Conservation (phyloP, 179 eudicot species). For the Gypsophila paniculata region DNA sequence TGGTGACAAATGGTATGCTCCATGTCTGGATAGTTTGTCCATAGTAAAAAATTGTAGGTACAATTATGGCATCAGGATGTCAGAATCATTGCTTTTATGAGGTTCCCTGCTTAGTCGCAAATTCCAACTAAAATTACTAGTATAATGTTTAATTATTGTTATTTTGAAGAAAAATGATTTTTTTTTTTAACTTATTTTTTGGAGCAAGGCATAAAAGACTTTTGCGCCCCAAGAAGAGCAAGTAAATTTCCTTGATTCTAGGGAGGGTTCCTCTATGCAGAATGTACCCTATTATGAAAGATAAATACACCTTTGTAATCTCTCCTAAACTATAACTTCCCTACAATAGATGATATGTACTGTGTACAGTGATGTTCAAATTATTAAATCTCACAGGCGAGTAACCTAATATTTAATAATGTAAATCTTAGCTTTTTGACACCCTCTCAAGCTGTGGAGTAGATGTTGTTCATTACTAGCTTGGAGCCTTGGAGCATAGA, state of each 20-base stretch:
- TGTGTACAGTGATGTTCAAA: not conserved
- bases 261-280: not conserved
- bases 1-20: conserved; percentile 56
- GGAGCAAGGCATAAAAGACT: no score
- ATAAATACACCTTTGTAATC: not conserved
- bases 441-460: conserved; percentile 1
- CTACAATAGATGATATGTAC: not conserved
- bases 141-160: not conserved
- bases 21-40: not conserved
- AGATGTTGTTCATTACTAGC: not conserved
- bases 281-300: not conserved
- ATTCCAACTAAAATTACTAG: not conserved
- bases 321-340: no score
- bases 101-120: not conserved
- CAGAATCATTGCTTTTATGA: not conserved
- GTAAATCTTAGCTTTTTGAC: not conserved
- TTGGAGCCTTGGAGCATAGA: not conserved
- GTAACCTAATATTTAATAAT: not conserved
- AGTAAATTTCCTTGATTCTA: no score
- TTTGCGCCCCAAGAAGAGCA: no score
- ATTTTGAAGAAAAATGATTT: not conserved
- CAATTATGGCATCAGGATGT: not conserved
- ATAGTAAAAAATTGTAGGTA: not conserved
- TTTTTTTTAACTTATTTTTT: no score
- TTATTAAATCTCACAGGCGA: not conserved